Evolutionary conservation across 768 basidiomycete genomes (phyloP).

Genomic region (Panus rudis): DNA sequence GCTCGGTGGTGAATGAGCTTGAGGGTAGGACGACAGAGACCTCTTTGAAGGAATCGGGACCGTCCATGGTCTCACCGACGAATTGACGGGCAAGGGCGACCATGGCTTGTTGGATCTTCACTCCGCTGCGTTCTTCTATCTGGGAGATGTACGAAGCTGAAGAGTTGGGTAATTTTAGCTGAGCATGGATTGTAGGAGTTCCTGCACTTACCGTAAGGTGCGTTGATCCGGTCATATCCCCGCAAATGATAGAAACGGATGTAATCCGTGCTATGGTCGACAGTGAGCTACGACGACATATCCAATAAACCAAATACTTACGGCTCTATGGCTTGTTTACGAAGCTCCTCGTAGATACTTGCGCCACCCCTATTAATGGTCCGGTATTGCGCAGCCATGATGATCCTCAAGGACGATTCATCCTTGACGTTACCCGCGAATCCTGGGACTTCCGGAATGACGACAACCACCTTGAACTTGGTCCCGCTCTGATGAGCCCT

Average conservation of each 20-base stretch:
- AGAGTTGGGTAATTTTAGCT: neutral
- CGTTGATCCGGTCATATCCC: conserved; percentile 86
- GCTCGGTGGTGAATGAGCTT: conserved; percentile 40
- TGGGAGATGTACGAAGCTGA: conserved; percentile 46
- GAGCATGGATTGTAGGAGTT: neutral
- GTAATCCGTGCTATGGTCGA: conserved; percentile 54
- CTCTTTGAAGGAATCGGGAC: conserved; percentile 33
- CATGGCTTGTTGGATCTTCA: conserved; percentile 81
- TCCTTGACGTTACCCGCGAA: conserved; percentile 80
- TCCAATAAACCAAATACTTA: conserved; percentile 27
- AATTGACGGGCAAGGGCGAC: conserved; percentile 76
- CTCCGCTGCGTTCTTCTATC: conserved; percentile 69
- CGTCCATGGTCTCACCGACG: conserved; percentile 45
- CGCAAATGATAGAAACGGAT: conserved; percentile 92
- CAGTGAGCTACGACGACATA: neutral
- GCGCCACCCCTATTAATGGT: conserved; percentile 86
- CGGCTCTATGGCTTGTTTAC: conserved; percentile 75
- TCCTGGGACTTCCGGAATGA: conserved; percentile 88
- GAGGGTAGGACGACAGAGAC: conserved; percentile 54
- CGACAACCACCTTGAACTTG: conserved; percentile 87
- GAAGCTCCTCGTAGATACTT: conserved; percentile 80
- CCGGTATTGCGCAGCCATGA: conserved; percentile 84
- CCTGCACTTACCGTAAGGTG: conserved; percentile 45
- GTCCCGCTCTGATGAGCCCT: conserved; percentile 60
- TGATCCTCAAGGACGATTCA: conserved; percentile 59